Percentiles rank a stretch among this genome's conserved stretches.
Conservation (phyloP, 805 yeast genomes). For the Candida hispaniensis region DNA sequence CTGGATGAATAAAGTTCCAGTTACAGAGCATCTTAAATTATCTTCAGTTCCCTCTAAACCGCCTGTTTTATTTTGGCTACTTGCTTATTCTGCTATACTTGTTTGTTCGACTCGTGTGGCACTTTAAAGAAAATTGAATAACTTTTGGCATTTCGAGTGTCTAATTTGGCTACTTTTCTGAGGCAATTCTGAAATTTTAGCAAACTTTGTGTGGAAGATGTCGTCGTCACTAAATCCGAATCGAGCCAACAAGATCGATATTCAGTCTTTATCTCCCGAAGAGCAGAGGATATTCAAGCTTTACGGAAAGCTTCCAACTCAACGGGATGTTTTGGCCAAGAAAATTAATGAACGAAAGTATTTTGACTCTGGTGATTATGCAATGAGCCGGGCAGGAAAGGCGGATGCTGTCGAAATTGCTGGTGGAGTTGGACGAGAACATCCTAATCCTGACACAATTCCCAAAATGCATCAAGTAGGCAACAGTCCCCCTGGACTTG, state of each 20-base stretch:
- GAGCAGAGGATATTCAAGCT: slow-evolving; percentile 66
- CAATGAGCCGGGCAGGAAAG: slow-evolving; percentile 43
- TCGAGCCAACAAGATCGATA: slow-evolving; percentile 15
- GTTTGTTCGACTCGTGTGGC: too few species aligned
- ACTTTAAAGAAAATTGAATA: too few species aligned
- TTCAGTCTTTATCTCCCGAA: slow-evolving; percentile 36
- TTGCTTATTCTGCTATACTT: too few species aligned
- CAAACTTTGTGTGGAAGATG: too few species aligned
- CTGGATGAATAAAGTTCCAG: too few species aligned
- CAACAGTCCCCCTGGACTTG: slow-evolving; percentile 8
- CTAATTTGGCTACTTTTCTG: too few species aligned
- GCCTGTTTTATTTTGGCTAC: too few species aligned
- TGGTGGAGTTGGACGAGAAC: slow-evolving; percentile 23
- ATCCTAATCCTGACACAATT: slow-evolving; percentile 24
- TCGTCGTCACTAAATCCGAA: slow-evolving; percentile 16
- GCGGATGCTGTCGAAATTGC: slow-evolving; percentile 28
- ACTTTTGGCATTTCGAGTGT: too few species aligned
- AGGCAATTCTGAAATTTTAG: too few species aligned
- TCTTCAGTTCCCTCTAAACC: too few species aligned
- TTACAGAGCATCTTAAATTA: too few species aligned
- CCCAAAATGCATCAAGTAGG: slow-evolving; percentile 18
- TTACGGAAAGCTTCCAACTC: slow-evolving; percentile 80
- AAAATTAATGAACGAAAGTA: slow-evolving; percentile 75
- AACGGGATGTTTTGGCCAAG: slow-evolving; percentile 60
- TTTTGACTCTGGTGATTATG: slow-evolving; percentile 91